Evolutionary conservation across 305 asterid genomes (phyloP), one percentile per base, ranked within the genome.

Genomic region (Fraxinus ornus): DNA sequence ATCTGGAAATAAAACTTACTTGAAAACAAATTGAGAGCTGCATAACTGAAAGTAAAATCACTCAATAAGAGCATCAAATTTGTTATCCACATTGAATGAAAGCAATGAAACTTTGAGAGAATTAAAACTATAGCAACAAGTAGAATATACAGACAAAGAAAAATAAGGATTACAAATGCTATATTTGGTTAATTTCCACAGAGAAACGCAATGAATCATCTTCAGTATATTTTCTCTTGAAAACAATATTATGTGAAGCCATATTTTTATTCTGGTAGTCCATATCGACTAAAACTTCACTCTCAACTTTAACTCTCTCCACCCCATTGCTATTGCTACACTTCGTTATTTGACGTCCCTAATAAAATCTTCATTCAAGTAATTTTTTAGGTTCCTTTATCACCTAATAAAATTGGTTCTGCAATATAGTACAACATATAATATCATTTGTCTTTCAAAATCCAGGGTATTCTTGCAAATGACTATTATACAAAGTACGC

Each of bases 1-100:
- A 79, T 81, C 79, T 80, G 72, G 68, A 62, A 73, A 89, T 41
- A 57, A 68, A 30, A 79, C 28, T 66, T 49, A 79, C 35, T 66
- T 55, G 70, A 47, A 71, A 10, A 85, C 60, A 71, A 70, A 80
- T 41, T 82, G 66, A 19, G 76, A 77, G 66, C 70, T 22, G 19
- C 41, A 81, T 24, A 81, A 39, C 55, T 26, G 36, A 21, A 24
- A 12, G 47, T 22, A 28, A 37, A 78, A 49, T 28, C 26, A 21
- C 35, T 66, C 79, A 17, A 19, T 24, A 9, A 80, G 55, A 32
- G 64, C 73, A 62, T 35, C 41, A 39, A 7, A 75, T 55, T 55
- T 55, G 66, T 17, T 64, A 78, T 75, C 64, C 60, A 64, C 35
- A 74, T 26, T 75, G 74, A 68, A 77, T 10, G 64, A 62, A 81